Percentiles rank a stretch among this genome's conserved stretches.
Conservation (phyloP, 257 asterid genomes). For the Schizonepeta tenuifolia region DNA sequence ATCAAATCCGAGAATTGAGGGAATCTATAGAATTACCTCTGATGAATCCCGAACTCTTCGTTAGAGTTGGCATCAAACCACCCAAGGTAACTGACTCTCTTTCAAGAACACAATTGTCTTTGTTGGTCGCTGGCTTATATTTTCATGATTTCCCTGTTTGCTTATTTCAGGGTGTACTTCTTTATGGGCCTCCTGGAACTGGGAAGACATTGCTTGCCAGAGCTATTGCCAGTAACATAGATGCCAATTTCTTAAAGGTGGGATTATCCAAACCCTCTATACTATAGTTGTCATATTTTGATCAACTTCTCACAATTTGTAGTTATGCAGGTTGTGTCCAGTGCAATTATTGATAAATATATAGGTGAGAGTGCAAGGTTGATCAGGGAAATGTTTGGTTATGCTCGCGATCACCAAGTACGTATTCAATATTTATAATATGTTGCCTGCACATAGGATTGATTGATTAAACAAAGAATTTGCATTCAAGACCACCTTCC, state of each 20-base stretch:
- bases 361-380: constrained; percentile 95
- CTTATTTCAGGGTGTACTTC: constrained; percentile 84
- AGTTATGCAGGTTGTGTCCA: constrained; percentile 78
- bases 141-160: constrained; percentile 8
- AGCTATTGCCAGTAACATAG: constrained; percentile 98
- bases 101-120: not conserved
- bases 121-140: constrained; percentile 1
- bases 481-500: not conserved
- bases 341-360: constrained; percentile 93
- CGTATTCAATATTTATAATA: constrained; percentile 25
- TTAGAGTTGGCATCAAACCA: constrained; percentile 94
- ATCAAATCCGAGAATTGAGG: constrained; percentile 92
- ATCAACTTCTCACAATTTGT: constrained; percentile 27
- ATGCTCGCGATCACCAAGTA: constrained; percentile 99
- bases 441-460: not conserved
- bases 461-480: constrained; percentile 7
- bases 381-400: constrained; percentile 89
- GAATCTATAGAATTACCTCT: constrained; percentile 93
- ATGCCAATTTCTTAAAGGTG: constrained; percentile 95
- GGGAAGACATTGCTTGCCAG: constrained; percentile 97
- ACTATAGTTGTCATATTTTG: not conserved
- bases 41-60: constrained; percentile 95
- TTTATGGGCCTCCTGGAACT: constrained; percentile 99
- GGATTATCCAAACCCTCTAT: not conserved
- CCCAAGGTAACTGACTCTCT: constrained; percentile 64